phyloP scores from a whole-genome alignment of 192 early-diverging fungal species.

The Lobosporangium transversale region DNA sequence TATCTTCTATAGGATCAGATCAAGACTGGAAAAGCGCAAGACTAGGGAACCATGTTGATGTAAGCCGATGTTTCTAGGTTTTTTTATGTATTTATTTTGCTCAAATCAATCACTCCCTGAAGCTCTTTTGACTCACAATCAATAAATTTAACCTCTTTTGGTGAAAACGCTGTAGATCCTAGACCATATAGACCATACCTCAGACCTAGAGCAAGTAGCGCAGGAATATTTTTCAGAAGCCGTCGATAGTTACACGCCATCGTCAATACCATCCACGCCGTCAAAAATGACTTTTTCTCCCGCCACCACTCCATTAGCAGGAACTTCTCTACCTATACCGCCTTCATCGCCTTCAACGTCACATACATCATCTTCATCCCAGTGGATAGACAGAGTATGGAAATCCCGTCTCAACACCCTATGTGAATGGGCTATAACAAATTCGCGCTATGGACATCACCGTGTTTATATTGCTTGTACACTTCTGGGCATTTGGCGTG shows the following conservation, averaged over 20 bases:
- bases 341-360: neutral
- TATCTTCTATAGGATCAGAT: constrained; percentile 9
- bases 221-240: constrained; percentile 39
- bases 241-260: neutral
- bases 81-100: neutral
- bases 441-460: constrained; percentile 57
- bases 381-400: constrained; percentile 17
- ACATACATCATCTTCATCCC: constrained; percentile 7
- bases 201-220: constrained; percentile 28
- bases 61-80: neutral
- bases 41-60: constrained; percentile 26
- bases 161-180: constrained; percentile 49
- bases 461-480: constrained; percentile 58
- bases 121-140: neutral
- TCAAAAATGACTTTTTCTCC: constrained; percentile 20
- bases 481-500: constrained; percentile 55
- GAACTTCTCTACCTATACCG: neutral
- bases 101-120: neutral
- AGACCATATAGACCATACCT: constrained; percentile 31
- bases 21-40: neutral
- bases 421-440: constrained; percentile 64
- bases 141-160: too few relatives aligned
- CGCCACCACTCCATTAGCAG: neutral
- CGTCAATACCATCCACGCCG: constrained; percentile 22
- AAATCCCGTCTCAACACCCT: constrained; percentile 50